phyloP scores from a whole-genome alignment of 768 basidiomycete species.

The Termitomyces sp. region DNA sequence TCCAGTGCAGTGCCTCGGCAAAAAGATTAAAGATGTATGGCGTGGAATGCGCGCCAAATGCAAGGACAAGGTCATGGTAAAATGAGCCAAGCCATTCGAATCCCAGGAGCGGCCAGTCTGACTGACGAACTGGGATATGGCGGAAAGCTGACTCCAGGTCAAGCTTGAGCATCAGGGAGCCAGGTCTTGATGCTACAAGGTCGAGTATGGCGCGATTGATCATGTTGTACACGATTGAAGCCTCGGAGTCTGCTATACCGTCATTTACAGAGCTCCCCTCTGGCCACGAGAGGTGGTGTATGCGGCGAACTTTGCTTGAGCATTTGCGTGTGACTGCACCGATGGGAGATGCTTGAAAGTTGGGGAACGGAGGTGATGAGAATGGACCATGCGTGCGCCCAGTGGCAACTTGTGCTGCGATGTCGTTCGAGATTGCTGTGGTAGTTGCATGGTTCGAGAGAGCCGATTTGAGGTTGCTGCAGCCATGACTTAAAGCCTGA shows the following conservation, averaged over 20 bases:
- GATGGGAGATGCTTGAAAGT: neutral
- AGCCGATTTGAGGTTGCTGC: neutral
- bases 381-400: neutral
- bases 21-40: too few relatives aligned
- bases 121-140: neutral
- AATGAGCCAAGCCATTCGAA: too few relatives aligned
- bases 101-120: neutral
- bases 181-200: too few relatives aligned
- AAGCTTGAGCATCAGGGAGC: neutral
- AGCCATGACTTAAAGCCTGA: neutral
- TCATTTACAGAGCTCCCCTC: too few relatives aligned
- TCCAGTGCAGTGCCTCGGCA: too few relatives aligned
- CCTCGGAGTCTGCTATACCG: too few relatives aligned
- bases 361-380: neutral
- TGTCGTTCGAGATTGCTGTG: neutral
- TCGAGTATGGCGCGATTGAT: neutral
- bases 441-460: neutral
- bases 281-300: too few relatives aligned
- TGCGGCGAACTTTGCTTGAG: too few relatives aligned
- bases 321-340: too few relatives aligned
- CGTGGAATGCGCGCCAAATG: too few relatives aligned
- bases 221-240: neutral
- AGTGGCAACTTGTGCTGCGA: neutral
- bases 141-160: too few relatives aligned
- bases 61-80: too few relatives aligned